These are phyloP conservation scores for Rhipidocladum racemiflorum DNA, from an alignment of 176 grass and related monocot species.

Conservation along the genomic window DNA sequence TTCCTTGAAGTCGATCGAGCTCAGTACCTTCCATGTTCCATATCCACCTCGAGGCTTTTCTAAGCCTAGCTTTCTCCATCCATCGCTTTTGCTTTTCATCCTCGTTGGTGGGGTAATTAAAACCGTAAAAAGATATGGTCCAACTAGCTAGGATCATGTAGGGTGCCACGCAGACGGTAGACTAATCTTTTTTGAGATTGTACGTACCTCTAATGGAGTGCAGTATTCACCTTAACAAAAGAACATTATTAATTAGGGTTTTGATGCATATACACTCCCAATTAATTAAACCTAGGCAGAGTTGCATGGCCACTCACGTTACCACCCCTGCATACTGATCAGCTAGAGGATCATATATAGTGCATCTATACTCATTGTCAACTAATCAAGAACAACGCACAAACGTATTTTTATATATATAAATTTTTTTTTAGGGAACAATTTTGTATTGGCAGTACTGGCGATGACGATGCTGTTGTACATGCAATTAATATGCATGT, in stretches of 20 bases:
- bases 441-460: background rate
- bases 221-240: background rate
- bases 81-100: background rate
- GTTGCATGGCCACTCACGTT: conserved; percentile 35
- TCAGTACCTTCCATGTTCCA: background rate
- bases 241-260: too few relatives aligned
- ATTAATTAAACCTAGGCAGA: background rate
- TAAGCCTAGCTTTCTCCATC: background rate
- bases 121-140: background rate
- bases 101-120: background rate
- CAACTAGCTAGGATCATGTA: conserved; percentile 10
- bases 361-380: conserved; percentile 6
- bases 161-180: background rate
- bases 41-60: conserved; percentile 6
- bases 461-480: background rate
- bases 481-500: background rate
- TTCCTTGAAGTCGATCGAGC: background rate
- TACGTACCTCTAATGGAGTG: background rate
- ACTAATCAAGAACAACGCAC: background rate
- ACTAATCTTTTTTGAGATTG: background rate
- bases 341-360: background rate
- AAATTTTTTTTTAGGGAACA: too few relatives aligned
- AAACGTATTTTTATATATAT: background rate
- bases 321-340: background rate
- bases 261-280: too few relatives aligned